Percentiles rank a stretch among this genome's conserved stretches.
These are phyloP conservation scores for Fomitopsis pulvina DNA, from an alignment of 768 basidiomycete genomes.

Conservation along the genomic window DNA sequence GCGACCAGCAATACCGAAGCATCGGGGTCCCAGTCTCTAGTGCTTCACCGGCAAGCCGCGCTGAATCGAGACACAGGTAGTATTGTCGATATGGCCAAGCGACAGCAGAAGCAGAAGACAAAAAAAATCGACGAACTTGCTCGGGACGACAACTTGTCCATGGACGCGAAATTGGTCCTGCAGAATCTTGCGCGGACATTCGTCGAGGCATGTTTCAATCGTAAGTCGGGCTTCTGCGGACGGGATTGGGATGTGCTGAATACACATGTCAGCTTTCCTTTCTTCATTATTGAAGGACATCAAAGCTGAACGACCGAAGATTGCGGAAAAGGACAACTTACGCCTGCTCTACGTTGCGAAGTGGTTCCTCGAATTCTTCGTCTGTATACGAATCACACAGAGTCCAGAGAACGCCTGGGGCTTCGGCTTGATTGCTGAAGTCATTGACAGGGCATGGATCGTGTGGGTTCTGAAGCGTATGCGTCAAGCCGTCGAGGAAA, in stretches of 20 bases:
- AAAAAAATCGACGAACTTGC: slow-evolving; percentile 67
- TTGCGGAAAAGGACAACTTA: slow-evolving; percentile 92
- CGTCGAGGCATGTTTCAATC: slow-evolving; percentile 80
- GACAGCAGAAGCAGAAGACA: slow-evolving; percentile 45
- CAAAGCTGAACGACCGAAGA: slow-evolving; percentile 82
- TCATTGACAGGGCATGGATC: slow-evolving; percentile 82
- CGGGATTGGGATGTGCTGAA: not conserved
- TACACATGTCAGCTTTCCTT: slow-evolving; percentile 65
- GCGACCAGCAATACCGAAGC: slow-evolving; percentile 15
- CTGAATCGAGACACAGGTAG: slow-evolving; percentile 60
- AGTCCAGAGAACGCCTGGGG: slow-evolving; percentile 41
- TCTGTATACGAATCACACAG: slow-evolving; percentile 38
- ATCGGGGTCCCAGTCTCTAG: slow-evolving; percentile 44
- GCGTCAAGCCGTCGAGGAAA: slow-evolving; percentile 85
- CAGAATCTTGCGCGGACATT: slow-evolving; percentile 69
- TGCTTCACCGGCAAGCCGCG: slow-evolving; percentile 84
- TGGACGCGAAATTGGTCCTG: slow-evolving; percentile 58
- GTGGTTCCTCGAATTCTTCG: slow-evolving; percentile 92
- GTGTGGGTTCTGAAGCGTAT: slow-evolving; percentile 88
- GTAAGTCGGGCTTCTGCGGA: slow-evolving; percentile 44
- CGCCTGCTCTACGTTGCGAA: slow-evolving; percentile 81
- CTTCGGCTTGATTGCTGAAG: slow-evolving; percentile 75
- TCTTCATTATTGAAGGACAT: slow-evolving; percentile 86
- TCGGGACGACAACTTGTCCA: slow-evolving; percentile 58
- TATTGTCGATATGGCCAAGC: slow-evolving; percentile 56